Conservation (phyloP, 1,139 yeast species). For the Nakaseomyces nivariensis region DNA sequence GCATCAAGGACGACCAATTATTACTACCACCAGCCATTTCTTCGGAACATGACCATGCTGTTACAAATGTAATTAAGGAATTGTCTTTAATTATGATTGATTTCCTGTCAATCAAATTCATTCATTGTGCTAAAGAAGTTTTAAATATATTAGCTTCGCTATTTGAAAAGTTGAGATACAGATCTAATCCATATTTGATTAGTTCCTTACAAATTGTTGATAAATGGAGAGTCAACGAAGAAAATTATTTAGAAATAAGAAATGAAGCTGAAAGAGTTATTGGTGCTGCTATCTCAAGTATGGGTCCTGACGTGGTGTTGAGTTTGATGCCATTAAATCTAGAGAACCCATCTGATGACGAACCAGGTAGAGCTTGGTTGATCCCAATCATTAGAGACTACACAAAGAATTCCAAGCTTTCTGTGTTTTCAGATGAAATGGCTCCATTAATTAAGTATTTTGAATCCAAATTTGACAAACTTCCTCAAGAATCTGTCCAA, state of each 20-base stretch:
- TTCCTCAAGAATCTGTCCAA: conserved; percentile 49
- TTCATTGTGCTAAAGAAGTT: conserved; percentile 65
- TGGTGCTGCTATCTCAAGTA: conserved; percentile 62
- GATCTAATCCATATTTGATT: conserved; percentile 66
- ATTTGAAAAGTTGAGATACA: conserved; percentile 52
- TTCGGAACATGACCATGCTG: conserved; percentile 39
- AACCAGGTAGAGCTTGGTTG: conserved; percentile 87
- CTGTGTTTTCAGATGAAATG: conserved; percentile 51
- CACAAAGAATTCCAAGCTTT: conserved; percentile 59
- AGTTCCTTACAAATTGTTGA: conserved; percentile 66
- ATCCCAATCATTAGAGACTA: conserved; percentile 87
- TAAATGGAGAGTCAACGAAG: conserved; percentile 73
- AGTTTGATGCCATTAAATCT: conserved; percentile 70
- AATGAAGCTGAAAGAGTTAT: conserved; percentile 74
- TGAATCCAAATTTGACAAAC: conserved; percentile 29
- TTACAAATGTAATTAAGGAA: conserved; percentile 50
- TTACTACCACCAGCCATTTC: conserved; percentile 39
- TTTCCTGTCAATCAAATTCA: conserved; percentile 62
- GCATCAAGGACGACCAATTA: conserved; percentile 51
- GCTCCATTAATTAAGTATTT: conserved; percentile 62
- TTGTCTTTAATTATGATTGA: conserved; percentile 47
- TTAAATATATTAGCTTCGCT: conserved; percentile 60
- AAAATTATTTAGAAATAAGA: conserved; percentile 58
- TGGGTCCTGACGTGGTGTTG: conserved; percentile 83
- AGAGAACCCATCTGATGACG: conserved; percentile 36